Base-by-base conservation (phyloP, 164 flowering plant genomes). In the Vitis rupestris region DNA sequence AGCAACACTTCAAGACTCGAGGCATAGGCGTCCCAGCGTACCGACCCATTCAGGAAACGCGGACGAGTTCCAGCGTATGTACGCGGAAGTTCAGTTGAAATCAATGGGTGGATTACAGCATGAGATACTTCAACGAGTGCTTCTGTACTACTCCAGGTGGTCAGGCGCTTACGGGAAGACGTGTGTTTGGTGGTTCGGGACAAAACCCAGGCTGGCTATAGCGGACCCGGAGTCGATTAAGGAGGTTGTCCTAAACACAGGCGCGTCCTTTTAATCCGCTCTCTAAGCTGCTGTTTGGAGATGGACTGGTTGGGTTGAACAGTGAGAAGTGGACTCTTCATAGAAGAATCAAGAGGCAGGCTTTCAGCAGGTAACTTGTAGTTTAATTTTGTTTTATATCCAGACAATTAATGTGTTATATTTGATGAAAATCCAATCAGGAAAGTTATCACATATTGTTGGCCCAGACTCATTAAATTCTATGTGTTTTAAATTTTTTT, bases 321-420 rank as follows among this genome's bases (percentile, higher is more conserved):
- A 93, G 97, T n/a, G 78, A 82, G n/a, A 68, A 78, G 60, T 91
- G 93, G 97, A 85, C 82, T 12, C 23, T 67, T 50, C 97, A 84
- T 53, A 70, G 92, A 17, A 81, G 84, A 81, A 85, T 87, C 57
- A 61, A 80, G 0, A 77, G 19, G 59, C 88, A 75, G 61, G 88
- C 90, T 31, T 87, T 87, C 37, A 70, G 23, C 44, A 0, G 4
- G 44, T 4, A 31, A 31, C 44, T 4, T 31, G 5, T 6, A 31
- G 44, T 31, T 6, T 31, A 31, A 31, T 31, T 31, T 31, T 31
- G 6, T 6, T 31, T 31, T 4, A 31, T 31, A 23, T 23, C 27
- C 0, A 19, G 44, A 31, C 3, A 31, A 31, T 31, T 31, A 31
- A 31, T 19, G 44, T 31, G 23, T 3, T 31, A 3, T 31, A 31